Evolutionary conservation across 495 filamentous ascomycete species (phyloP).

Genomic region (Penicillium egyptiacum): DNA sequence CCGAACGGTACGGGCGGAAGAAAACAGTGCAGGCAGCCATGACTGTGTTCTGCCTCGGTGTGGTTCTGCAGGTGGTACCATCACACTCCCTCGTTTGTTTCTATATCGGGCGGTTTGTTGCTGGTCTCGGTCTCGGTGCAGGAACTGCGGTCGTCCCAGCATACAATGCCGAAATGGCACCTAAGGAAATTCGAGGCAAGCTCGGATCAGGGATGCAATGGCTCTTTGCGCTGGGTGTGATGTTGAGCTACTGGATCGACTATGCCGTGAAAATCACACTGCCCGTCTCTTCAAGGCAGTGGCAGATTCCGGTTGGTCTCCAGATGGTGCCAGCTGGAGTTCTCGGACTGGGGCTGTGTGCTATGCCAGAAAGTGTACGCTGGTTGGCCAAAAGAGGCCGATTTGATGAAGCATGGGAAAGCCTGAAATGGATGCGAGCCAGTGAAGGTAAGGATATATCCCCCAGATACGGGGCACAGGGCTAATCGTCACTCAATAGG

Average conservation of each 20-base stretch:
- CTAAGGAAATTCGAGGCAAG: conserved; percentile 54
- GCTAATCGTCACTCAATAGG: conserved; percentile 6
- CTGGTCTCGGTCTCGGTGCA: conserved; percentile 55
- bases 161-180: conserved; percentile 55
- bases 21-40: conserved; percentile 44
- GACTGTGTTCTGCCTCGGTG: conserved; percentile 45
- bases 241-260: conserved; percentile 54
- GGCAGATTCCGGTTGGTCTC: conserved; percentile 55
- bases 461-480: background rate
- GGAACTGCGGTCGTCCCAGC: conserved; percentile 56
- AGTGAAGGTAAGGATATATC: conserved; percentile 30
- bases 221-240: conserved; percentile 51
- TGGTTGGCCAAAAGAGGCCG: conserved; percentile 53
- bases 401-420: conserved; percentile 50
- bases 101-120: conserved; percentile 51
- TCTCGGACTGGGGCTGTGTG: conserved; percentile 46
- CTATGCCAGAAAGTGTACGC: conserved; percentile 49
- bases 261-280: conserved; percentile 46
- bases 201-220: conserved; percentile 48
- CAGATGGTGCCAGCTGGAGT: conserved; percentile 50
- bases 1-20: conserved; percentile 43
- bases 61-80: conserved; percentile 43
- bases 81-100: conserved; percentile 47
- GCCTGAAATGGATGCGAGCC: conserved; percentile 50
- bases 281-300: conserved; percentile 41